Base-by-base conservation (phyloP, 495 filamentous ascomycete genomes). In the Tuber umbilicatum region DNA sequence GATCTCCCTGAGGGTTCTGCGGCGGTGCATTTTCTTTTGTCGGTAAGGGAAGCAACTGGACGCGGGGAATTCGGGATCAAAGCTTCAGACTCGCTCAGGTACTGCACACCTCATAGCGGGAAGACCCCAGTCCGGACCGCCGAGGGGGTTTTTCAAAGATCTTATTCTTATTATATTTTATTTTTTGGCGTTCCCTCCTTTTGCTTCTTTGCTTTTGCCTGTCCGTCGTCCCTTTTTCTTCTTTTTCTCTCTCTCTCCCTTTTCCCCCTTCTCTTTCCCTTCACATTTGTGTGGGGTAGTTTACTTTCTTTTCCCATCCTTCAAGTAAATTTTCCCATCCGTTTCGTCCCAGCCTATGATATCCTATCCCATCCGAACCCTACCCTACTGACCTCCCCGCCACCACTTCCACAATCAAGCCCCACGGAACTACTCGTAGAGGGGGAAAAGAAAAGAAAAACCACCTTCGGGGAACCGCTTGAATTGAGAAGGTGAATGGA, bases 251-350 rank as follows among this genome's bases (percentile, higher is more conserved):
- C 21, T 14, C 5, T 60, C 3, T 27, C 9, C 7, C 47, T 55
- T 55, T 47, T 47, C 17, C 17, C 45, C 19, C 19, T n/a, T n/a
- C n/a, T n/a, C n/a, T n/a, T 50, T 50, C 45, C 45, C 23, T 27
- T 55, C 23, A 55, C 27, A 9, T 55, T n/a, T n/a, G n/a, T 55
- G 23, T n/a, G 23, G 47, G 23, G 7, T 55, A 27, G 47, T 7
- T 55, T n/a, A 50, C 55, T 12, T 31, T 70, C 47, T 40, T 7
- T 73, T n/a, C 19, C 72, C n/a, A 45, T 0, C 2, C 10, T 16
- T 42, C 41, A 1, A 42, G 41, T 42, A 50, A 47, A 47, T 23
- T 12, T 73, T n/a, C 37, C 45, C 72, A 64, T 69, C 72, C 47
- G 21, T 55, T 55, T 55, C 23, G 10, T 27, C 2, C 10, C 6